Evolutionary conservation across 78 protist genomes (phyloP), one percentile per base, ranked within the genome.

Genomic region (Blattamonas nauphoetae): DNA sequence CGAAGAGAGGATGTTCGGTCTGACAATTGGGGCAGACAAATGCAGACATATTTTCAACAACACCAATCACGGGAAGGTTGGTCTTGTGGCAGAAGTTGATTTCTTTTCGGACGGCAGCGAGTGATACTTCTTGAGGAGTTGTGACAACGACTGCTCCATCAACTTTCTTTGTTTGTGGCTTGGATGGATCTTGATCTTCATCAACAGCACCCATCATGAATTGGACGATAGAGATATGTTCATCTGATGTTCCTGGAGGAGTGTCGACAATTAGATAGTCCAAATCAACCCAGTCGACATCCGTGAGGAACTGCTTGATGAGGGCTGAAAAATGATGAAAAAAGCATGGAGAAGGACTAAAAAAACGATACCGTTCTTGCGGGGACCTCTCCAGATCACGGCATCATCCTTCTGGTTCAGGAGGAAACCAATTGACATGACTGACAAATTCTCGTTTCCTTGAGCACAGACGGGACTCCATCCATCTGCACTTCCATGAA

Each of bases 231-330:
- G 98, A 89, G 38, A 98, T 55, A 94, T 98, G 99, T 89, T 98
- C 99, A 87, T 98, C 99, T 0, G 98, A 95, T 0, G 99, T 98
- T 11, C 99, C 99, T 11, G 96, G 96, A 0, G 99, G 99, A 11
- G 99, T 97, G 90, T 98, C 99, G 38, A 98, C 78, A 0, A 98
- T 35, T 2, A 98, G 93, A 35, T 84, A 94, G 89, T 98, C 99
- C 4, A 96, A 86, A 0, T 92, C 97, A 5, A 95, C 97, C 99
- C 99, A 98, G 38, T 87, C 46, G 2, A 97, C 99, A 46, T 97
- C 99, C 42, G 88, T 89, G 42, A 98, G 79, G 46, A 98, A 98
- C 88, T 96, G 97, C 89, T 95, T 93, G 92, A 98, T 96, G 84
- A 98, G 78, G 0, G 93, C 97, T 93, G 32, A 41, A 55, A 55